Evolutionary conservation across 345 rosid genomes (phyloP), one percentile per base, ranked within the genome.

Genomic region (Trapa incisa): DNA sequence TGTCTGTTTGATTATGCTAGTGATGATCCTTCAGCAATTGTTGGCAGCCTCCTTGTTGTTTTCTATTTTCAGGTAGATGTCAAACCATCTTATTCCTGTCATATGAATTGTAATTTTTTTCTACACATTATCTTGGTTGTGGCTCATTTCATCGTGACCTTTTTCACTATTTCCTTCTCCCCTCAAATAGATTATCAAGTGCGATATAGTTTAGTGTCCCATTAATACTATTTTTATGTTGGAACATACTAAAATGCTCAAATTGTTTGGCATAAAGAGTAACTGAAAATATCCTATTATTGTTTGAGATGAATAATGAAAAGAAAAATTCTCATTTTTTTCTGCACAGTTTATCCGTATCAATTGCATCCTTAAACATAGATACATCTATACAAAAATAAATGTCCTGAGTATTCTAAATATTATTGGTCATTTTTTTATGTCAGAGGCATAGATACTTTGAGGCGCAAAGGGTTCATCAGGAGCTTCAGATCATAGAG

Each of bases 381-480:
- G 22, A 53, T 41, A 41, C 43, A 41, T 3, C 43, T 41, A 53
- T 53, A 53, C 54, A 53, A 53, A 22, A 22, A 22, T 22, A 22
- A 1, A 53, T 53, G 22, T 33, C 9, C 29, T n/a, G 16, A 22
- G 10, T 33, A 54, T 54, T 15, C 66, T 64, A 37, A 64, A 1
- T 22, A 15, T 43, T 64, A 43, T 38, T 9, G 33, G 42, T 38
- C 6, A 13, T 29, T 17, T 63, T 22, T 58, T 60, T 62, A 47
- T 75, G 80, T 75, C 86, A 95, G 99, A 91, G 99, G 33, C 84
- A 80, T 78, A 85, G 92, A 70, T 95, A 91, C 80, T 80, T 83
- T 39, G 88, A 91, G 77, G 97, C 99, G 70, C 86, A 81, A 79
- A 88, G 81, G 75, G 85, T 89, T 64, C 81, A 89, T 80, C 75